Base-by-base conservation (phyloP, 805 yeast species). In the Wickerhamiella lipophila region DNA sequence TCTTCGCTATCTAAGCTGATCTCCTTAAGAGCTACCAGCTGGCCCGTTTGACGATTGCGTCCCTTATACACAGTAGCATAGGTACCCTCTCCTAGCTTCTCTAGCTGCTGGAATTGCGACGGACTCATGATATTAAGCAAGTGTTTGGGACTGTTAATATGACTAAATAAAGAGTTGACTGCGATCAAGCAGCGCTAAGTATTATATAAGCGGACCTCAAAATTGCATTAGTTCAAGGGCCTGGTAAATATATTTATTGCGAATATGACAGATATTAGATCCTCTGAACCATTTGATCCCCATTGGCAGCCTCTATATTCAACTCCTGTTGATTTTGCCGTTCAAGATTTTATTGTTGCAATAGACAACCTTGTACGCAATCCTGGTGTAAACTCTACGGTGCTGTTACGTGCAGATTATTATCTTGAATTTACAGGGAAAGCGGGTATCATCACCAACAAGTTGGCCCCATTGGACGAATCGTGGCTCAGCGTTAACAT, bases 1-100 rank as follows among this genome's bases (percentile, higher is more conserved):
- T 92, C 96, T 61, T 92, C 98, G 46, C 94, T 81, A 62, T 92
- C 98, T 53, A 89, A 72, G 59, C 83, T 83, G 67, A 92, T 92
- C 64, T 92, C 97, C 64, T 92, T 92, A 59, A 92, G 71, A 0
- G 98, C 98, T 16, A 92, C 98, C 16, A 88, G 72, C 49, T 84
- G 87, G 46, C 87, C 96, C 25, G 88, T 81, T 59, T 80, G 77
- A 53, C 84, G 77, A 64, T 84, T 92, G 61, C 86, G 77, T 36
- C 83, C 98, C 60, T 89, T 92, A 70, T 89, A 92, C 29, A 92
- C 98, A n/a, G 96, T 94, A 58, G 98, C 98, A 67, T 92, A 92
- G 0, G 98, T 85, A 44, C 95, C 95, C 67, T 85, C 95, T 18
- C 95, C 95, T 34, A 85, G 74, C 68, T 85, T 85, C 64, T 86